phyloP scores from a whole-genome alignment of 805 yeast species.

The Maudiozyma bulderi region DNA sequence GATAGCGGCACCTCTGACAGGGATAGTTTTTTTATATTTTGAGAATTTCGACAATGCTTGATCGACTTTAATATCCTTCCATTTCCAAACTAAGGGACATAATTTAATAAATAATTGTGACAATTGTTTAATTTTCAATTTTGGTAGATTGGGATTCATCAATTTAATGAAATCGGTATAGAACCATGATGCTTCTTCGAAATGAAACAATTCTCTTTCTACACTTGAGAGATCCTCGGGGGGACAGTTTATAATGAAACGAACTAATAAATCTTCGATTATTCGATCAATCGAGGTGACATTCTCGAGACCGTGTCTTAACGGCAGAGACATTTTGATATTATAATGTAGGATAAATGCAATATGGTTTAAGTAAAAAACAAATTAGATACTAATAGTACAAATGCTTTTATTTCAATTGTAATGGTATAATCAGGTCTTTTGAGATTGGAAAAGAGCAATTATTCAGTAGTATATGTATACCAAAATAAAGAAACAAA shows the following conservation, averaged over 20 bases:
- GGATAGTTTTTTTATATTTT: constrained; percentile 78
- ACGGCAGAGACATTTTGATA: constrained; percentile 45
- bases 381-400: too few species aligned
- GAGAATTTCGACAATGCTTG: constrained; percentile 74
- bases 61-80: constrained; percentile 60
- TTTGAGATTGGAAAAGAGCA: too few species aligned
- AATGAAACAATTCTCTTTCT: constrained; percentile 76
- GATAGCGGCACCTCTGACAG: constrained; percentile 93
- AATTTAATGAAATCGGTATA: constrained; percentile 75
- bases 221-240: constrained; percentile 66
- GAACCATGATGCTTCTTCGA: constrained; percentile 98
- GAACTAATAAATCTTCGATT: constrained; percentile 75
- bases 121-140: constrained; percentile 67
- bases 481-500: too few species aligned
- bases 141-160: constrained; percentile 66
- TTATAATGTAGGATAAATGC: neutral
- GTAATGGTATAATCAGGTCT: too few species aligned
- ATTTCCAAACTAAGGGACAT: constrained; percentile 73
- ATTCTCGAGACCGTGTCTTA: constrained; percentile 45
- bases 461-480: too few species aligned
- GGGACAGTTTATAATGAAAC: constrained; percentile 89
- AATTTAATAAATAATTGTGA: constrained; percentile 55
- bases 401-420: too few species aligned
- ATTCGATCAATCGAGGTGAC: constrained; percentile 58
- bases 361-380: neutral